phyloP scores from a whole-genome alignment of 2,329 filamentous ascomycete genomes.

The Aspergillus candidus region DNA sequence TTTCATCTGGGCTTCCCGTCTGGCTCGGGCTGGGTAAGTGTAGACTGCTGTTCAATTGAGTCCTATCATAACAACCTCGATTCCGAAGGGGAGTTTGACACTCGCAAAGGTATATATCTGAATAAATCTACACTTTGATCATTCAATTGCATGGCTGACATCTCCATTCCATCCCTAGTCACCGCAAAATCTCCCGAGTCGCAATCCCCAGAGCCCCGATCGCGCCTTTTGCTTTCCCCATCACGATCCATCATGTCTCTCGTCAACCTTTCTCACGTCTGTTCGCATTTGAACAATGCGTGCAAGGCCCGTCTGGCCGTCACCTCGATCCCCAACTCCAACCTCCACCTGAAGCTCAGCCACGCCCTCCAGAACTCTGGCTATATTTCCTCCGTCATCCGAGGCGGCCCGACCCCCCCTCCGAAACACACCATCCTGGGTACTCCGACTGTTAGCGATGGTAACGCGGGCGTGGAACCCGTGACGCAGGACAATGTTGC shows the following conservation, averaged over 20 bases:
- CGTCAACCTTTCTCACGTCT: conserved; percentile 69
- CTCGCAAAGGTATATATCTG: too few relatives aligned
- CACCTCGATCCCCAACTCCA: conserved; percentile 74
- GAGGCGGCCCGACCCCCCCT: conserved; percentile 59
- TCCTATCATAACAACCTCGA: too few relatives aligned
- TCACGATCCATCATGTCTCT: conserved; percentile 56
- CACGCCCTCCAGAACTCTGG: conserved; percentile 76
- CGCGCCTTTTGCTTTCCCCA: conserved; percentile 15
- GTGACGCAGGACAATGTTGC: conserved; percentile 67
- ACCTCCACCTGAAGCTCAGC: conserved; percentile 69
- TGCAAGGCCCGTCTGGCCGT: conserved; percentile 75
- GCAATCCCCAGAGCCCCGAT: conserved; percentile 10
- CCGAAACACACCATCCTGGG: conserved; percentile 49
- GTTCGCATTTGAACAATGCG: conserved; percentile 87
- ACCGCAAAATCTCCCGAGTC: conserved; percentile 1
- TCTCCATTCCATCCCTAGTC: neutral
- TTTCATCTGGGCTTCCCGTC: conserved; percentile 23
- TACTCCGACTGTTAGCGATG: conserved; percentile 37
- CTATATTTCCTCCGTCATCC: conserved; percentile 73
- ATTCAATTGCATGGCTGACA: neutral
- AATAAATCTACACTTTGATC: neutral
- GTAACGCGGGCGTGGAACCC: conserved; percentile 38
- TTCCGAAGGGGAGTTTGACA: too few relatives aligned
- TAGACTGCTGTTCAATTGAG: neutral
- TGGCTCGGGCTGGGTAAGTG: neutral